Base-by-base conservation (phyloP, 305 asterid genomes). In the Vinca major region DNA sequence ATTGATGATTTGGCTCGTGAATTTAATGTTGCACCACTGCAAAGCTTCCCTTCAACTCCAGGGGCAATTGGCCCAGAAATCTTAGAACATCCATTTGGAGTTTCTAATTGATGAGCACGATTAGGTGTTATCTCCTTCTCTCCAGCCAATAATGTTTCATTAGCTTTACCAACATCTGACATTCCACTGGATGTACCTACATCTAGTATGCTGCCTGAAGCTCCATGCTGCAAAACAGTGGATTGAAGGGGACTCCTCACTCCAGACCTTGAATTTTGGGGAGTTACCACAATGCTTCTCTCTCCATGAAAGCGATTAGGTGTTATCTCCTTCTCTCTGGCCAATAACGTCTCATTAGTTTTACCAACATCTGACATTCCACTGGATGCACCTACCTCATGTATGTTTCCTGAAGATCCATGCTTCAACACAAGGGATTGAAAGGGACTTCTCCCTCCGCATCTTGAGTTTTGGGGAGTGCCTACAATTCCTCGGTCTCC, bases 391-490 rank as follows among this genome's bases (percentile, higher is more conserved):
- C 82, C 83, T 63, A 74, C 17, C 70, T 67, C 55, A 14, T 62
- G 65, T 44, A 47, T 66, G 68, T 82, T 78, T 78, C 77, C 72
- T 8, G 80, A 73, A 45, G 63, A 50, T 53, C 78, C 91, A 66
- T 67, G 79, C 80, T 50, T 78, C 47, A 60, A 44, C 62, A 77
- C 73, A 53, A 77, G 79, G 54, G 80, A 76, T 74, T 81, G 83
- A 68, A 68, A 63, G 49, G 75, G 67, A 62, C 57, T 77, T 72
- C 43, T 80, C 48, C 40, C 81, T 71, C 65, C 84, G 5, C 2
- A 36, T 16, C 13, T 67, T 67, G 74, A 68, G 44, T 68, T 78
- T 65, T 45, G 84, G 66, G 89, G 88, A 80, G 78, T 77, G 52
- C 55, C 50, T 19, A 77, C 72, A 50, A 26, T 62, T 63, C 75